A percentile compares a stretch with the other conserved stretches of the same genome.
phyloP scores from a whole-genome alignment of 345 rosid species.

The Syzygium grande region DNA sequence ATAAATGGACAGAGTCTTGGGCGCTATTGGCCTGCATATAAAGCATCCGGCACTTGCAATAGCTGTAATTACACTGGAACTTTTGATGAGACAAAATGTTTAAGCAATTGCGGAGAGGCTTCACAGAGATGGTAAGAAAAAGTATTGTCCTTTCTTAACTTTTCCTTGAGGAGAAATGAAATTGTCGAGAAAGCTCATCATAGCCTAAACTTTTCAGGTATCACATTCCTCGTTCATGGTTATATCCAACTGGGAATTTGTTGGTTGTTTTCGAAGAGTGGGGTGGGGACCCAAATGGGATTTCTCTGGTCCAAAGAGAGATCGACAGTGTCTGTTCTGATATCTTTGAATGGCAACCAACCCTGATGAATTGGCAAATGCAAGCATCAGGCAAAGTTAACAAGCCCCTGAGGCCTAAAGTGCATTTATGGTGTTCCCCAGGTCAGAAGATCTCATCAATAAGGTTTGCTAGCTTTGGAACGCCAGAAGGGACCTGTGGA shows the following conservation, averaged over 20 bases:
- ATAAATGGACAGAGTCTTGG: constrained; percentile 87
- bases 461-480: constrained; percentile 95
- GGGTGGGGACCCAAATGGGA: constrained; percentile 91
- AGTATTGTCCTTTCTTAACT: not conserved
- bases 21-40: constrained; percentile 92
- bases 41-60: constrained; percentile 67
- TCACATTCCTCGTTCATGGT: constrained; percentile 90
- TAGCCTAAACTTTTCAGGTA: constrained; percentile 37
- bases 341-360: constrained; percentile 88
- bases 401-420: constrained; percentile 83
- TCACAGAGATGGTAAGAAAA: constrained; percentile 79
- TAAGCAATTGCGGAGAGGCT: constrained; percentile 77
- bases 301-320: constrained; percentile 72
- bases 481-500: constrained; percentile 90
- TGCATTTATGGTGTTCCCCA: constrained; percentile 67
- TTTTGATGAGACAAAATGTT: constrained; percentile 66
- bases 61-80: constrained; percentile 67
- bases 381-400: constrained; percentile 64
- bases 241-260: constrained; percentile 73
- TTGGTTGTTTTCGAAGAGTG: constrained; percentile 92
- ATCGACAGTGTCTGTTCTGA: constrained; percentile 82
- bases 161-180: not conserved
- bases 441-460: constrained; percentile 80
- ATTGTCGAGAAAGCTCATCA: not conserved
- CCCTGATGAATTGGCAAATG: constrained; percentile 65